Base-by-base conservation (phyloP, 2,329 filamentous ascomycete species). In the Nigrospora sphaerica region DNA sequence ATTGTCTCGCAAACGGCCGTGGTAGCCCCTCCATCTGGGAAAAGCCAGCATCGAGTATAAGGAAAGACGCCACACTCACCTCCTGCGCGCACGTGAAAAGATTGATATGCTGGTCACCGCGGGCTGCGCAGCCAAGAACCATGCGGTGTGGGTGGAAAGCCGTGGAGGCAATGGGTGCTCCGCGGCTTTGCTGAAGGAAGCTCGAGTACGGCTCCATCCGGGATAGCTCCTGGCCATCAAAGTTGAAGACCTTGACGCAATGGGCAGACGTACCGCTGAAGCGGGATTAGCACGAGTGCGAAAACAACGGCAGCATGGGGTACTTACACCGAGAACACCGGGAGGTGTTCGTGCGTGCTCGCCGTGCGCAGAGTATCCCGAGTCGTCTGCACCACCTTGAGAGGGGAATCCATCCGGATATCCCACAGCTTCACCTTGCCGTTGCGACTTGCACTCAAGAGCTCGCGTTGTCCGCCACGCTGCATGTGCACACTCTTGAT, bases 371-470 rank as follows among this genome's bases (percentile, higher is more conserved):
- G 75, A 10, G 85, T 86, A 57, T 91, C 83, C 49, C 78, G 82
- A 3, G 88, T 92, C 7, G 86, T 83, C 60, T 81, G 77, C 58
- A 92, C 85, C 2, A 81, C 81, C 49, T 83, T 82, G 43, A 95
- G 73, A 6, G 86, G 83, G 54, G 77, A 77, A 52, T 93, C 86
- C 81, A 89, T 88, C 42, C 93, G 81, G 43, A 98, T 89, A 65
- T 98, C 93, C 93, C 93, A 98, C 14, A 98, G 74, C 63, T 88
- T 91, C 53, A 98, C 87, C 61, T 93, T 93, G 50, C 93, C 93
- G 59, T 95, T 93, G 40, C 89, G 81, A 61, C 90, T 95, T 17
- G 90, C 93, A 38, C 86, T 92, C 45, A 98, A 75, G 37, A 98
- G 77, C 66, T 98, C 93, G 48, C 93, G 79, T 65, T 95, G 83